Percentiles rank a stretch among this genome's conserved stretches.
Evolutionary conservation across 2,329 filamentous ascomycete genomes (phyloP).

Genomic region (Penicillium brevicompactum): DNA sequence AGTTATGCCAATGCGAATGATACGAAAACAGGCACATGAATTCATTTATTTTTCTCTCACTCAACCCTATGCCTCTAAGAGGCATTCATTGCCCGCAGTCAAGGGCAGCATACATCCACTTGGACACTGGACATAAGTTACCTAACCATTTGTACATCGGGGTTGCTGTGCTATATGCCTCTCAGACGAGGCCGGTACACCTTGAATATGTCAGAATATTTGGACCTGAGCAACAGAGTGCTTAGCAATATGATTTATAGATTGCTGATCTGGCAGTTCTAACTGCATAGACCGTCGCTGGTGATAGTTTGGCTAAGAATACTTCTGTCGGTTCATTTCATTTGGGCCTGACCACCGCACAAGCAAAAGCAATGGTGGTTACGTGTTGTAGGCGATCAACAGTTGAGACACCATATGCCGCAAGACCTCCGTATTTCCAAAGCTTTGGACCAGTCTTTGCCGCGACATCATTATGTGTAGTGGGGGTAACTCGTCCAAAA

Average conservation of each 20-base stretch:
- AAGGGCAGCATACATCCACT: neutral
- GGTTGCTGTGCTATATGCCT: too few species aligned
- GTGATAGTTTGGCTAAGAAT: too few species aligned
- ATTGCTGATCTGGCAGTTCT: too few species aligned
- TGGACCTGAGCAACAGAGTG: too few species aligned
- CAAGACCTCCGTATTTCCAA: constrained; percentile 11
- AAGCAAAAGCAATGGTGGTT: constrained; percentile 1
- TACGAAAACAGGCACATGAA: constrained; percentile 1
- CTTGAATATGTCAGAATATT: neutral
- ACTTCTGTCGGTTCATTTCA: too few species aligned
- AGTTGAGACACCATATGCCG: constrained; percentile 10
- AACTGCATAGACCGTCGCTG: too few species aligned
- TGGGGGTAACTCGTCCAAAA: constrained; percentile 32
- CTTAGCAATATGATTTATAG: too few species aligned
- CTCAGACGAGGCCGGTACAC: neutral
- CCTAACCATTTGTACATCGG: too few species aligned
- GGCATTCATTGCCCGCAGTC: neutral
- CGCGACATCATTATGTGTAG: constrained; percentile 33
- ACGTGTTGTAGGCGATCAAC: constrained; percentile 15
- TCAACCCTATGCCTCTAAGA: neutral
- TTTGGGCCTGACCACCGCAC: too few species aligned
- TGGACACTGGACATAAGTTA: neutral
- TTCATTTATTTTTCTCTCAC: constrained; percentile 1
- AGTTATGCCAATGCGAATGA: constrained; percentile 4
- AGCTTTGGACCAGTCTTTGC: constrained; percentile 18